Base-by-base conservation (phyloP, 345 rosid species). In the Aethionema arabicum region DNA sequence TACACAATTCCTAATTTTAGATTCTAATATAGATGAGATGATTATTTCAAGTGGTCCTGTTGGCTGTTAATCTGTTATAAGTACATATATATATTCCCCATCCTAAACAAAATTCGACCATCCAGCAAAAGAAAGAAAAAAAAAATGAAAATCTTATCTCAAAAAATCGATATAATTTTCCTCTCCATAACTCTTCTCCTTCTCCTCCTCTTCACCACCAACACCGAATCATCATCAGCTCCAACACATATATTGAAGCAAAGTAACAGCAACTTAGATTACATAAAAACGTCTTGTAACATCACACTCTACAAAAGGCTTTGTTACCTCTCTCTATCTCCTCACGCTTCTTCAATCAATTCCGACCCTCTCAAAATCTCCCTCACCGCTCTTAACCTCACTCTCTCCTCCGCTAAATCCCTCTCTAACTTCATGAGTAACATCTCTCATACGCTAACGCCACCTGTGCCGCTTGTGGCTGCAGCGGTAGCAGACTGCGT, bases 401-500 rank as follows among this genome's bases (percentile, higher is more conserved):
- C 84, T 16, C 76, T 83, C 5, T 57, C 33, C 3, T 48, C 79
- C 21, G 68, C 79, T 35, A 49, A 51, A 35, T 79, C 80, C 0
- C 32, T 79, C 2, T 60, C 72, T 5, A 69, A 56, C 29, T 13
- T 58, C 63, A 40, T 79, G 50, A 73, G 41, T 37, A 72, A 62
- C 40, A 11, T 81, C 63, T 56, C 77, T 32, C 78, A 53, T 5
- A 35, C 27, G 1, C 27, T 21, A 16, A 27, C 55, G 44, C 4
- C 67, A 63, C 3, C 37, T 77, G 15, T 60, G 54, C 51, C 77
- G 45, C 3, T 67, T 67, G 8, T 81, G 50, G 69, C 55, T 10
- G 76, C 67, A 32, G 85, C 82, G 33, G 14, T 77, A 35, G 48
- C 54, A 5, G 88, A 85, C 33, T 85, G 92, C 12, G 72, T 78